Percentiles rank a stretch among this genome's conserved stretches.
These are phyloP conservation scores for Cnidoscolus chayamansa DNA, from an alignment of 441 rosid species.

Conservation along the genomic window DNA sequence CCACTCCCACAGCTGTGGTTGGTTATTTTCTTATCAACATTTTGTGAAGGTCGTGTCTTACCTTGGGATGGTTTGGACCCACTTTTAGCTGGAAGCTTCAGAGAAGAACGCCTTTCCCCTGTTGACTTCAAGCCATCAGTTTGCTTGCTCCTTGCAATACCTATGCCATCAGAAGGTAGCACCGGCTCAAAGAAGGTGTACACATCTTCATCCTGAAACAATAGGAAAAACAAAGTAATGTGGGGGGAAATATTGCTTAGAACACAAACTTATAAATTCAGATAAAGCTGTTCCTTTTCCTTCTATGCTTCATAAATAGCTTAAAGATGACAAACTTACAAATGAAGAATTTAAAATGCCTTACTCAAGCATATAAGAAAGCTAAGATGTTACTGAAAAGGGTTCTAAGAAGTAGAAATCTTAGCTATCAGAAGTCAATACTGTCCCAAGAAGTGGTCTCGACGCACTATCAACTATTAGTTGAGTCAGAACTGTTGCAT, in stretches of 20 bases:
- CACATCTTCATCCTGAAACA: conserved; percentile 86
- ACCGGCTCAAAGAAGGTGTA: conserved; percentile 94
- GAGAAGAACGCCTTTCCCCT: conserved; percentile 53
- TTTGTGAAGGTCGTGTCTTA: conserved; percentile 43
- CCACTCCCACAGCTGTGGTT: conserved; percentile 46
- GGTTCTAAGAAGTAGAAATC: background rate
- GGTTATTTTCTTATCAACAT: conserved; percentile 47
- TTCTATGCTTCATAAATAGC: background rate
- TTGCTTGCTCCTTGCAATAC: conserved; percentile 51
- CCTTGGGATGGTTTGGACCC: conserved; percentile 53
- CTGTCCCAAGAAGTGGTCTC: too few species aligned
- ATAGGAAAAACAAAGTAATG: background rate
- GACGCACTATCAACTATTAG: too few species aligned
- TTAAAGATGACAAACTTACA: background rate
- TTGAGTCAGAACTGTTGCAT: too few species aligned
- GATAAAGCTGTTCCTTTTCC: background rate
- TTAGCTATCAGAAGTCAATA: background rate
- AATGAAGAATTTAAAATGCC: background rate
- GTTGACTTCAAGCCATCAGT: conserved; percentile 50
- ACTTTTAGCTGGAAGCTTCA: conserved; percentile 56
- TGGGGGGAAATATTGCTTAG: background rate
- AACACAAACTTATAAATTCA: background rate
- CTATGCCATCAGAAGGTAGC: conserved; percentile 61
- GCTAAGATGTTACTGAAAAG: background rate
- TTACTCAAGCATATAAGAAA: background rate